Conservation (phyloP, 805 yeast genomes). For the Torulaspora quercuum region DNA sequence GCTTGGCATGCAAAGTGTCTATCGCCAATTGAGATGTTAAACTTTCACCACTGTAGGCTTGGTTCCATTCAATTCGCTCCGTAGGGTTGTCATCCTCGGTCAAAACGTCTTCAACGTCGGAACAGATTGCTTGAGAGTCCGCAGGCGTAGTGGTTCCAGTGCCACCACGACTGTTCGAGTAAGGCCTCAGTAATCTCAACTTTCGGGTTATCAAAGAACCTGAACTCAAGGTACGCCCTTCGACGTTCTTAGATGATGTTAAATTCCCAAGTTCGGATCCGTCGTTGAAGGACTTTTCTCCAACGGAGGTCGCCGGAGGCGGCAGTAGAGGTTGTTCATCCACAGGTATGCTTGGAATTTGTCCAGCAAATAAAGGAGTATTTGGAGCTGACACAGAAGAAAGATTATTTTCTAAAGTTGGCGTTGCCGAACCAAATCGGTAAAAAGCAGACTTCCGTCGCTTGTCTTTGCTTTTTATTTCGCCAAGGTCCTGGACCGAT, state of each 20-base stretch:
- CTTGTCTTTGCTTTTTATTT: slow-evolving; percentile 15
- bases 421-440: slow-evolving; percentile 17
- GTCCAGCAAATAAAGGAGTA: slow-evolving; percentile 12
- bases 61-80: slow-evolving; percentile 11
- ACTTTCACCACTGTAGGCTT: slow-evolving; percentile 6
- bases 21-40: slow-evolving; percentile 5
- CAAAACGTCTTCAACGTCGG: slow-evolving; percentile 12
- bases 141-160: slow-evolving; percentile 12
- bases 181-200: slow-evolving; percentile 24
- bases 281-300: slow-evolving; percentile 7
- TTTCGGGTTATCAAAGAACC: slow-evolving; percentile 31
- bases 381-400: slow-evolving; percentile 16
- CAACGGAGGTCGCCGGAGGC: slow-evolving; percentile 15
- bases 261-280: slow-evolving; percentile 4
- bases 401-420: slow-evolving; percentile 6
- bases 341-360: slow-evolving; percentile 4
- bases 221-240: slow-evolving; percentile 24
- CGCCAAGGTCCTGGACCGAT: slow-evolving; percentile 7
- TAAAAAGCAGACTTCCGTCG: slow-evolving; percentile 25
- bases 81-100: slow-evolving; percentile 13
- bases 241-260: slow-evolving; percentile 10
- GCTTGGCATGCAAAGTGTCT: slow-evolving; percentile 8
- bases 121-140: slow-evolving; percentile 9
- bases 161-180: slow-evolving; percentile 12
- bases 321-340: slow-evolving; percentile 23